Base-by-base conservation (phyloP, 129 eudicot genomes). In the Lactuca saligna region DNA sequence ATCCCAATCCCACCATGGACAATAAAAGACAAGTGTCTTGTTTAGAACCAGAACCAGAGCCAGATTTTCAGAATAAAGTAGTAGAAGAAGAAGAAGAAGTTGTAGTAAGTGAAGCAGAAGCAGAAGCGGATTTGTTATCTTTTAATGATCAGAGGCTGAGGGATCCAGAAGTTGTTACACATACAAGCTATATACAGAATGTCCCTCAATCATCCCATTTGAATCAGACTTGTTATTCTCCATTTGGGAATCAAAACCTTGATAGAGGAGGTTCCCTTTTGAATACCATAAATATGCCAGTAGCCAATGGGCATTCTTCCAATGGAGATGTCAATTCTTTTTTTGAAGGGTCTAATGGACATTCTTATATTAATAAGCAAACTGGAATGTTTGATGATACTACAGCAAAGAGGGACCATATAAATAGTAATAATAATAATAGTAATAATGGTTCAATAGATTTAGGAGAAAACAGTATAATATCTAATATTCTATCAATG, bases 401-500 rank as follows among this genome's bases (percentile, higher is more conserved):
- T 79, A 79, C 70, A 64, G 48, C 37, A n/a, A 16, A 57, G 42
- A 17, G 8, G 29, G 29, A 25, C 29, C 29, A 25, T 25, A 25
- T 25, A 0, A 25, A 2, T 25, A 25, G 2, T 25, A 25, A 25
- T 25, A 25, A 25, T 37, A 62, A 65, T 54, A 78, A 56, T 38
- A 73, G 62, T 44, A 77, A 63, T 33, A 78, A 57, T 42, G 73
- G 59, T 65, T 51, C 78, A 31, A 44, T 61, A 58, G 89, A 87
- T 74, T 54, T 61, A 59, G 95, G 96, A 62, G 99, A 94, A 80
- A 85, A 81, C 83, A 87, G 82, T 75, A 87, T 94, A 33, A 94
- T 94, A 72, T 87, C 99, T 60, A 90, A 90, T 79, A 85, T 94
- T 72, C 75, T 92, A 71, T 86, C 98, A 1, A 66, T 87, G 96